Evolutionary conservation across 352 stramenopile genomes (phyloP).

Genomic region (Halophytophthora polymorphica): DNA sequence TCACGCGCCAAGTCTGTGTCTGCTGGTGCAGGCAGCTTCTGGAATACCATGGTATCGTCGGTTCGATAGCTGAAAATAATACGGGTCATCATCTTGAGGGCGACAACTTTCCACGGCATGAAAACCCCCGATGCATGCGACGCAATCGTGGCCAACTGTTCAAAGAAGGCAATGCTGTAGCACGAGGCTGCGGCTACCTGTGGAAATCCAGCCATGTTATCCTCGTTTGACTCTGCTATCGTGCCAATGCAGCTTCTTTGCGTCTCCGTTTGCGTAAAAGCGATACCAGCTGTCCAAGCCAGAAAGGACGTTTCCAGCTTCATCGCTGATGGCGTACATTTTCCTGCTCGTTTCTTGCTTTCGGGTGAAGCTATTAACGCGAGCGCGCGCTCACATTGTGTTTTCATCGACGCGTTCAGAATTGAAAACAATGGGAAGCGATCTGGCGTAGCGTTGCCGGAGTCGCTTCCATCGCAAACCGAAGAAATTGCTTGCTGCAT

Average conservation of each 20-base stretch:
- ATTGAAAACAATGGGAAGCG: conserved; percentile 18
- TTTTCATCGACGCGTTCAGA: conserved; percentile 26
- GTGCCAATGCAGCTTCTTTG: neutral
- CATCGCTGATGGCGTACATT: neutral
- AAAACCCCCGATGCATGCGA: neutral
- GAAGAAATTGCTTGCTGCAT: neutral
- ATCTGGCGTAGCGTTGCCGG: neutral
- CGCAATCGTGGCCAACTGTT: conserved; percentile 25
- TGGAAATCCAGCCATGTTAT: neutral
- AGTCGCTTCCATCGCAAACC: neutral
- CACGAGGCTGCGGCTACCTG: conserved; percentile 6
- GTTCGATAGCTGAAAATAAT: too few relatives aligned
- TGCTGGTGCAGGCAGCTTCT: neutral
- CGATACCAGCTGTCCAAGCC: conserved; percentile 27
- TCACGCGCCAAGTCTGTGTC: neutral
- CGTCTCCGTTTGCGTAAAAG: conserved; percentile 11
- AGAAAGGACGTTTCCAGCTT: conserved; percentile 20
- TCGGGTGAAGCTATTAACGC: conserved; percentile 3
- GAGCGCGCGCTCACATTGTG: conserved; percentile 9
- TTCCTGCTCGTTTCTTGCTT: conserved; percentile 5
- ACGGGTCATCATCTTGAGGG: conserved; percentile 26
- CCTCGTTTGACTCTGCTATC: neutral
- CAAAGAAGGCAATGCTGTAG: conserved; percentile 24
- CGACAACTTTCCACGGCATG: conserved; percentile 29
- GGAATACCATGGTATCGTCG: too few relatives aligned